A percentile compares a stretch with the other conserved stretches of the same genome.
Conservation (phyloP, 768 basidiomycete species). For the Boletus rex-veris region DNA sequence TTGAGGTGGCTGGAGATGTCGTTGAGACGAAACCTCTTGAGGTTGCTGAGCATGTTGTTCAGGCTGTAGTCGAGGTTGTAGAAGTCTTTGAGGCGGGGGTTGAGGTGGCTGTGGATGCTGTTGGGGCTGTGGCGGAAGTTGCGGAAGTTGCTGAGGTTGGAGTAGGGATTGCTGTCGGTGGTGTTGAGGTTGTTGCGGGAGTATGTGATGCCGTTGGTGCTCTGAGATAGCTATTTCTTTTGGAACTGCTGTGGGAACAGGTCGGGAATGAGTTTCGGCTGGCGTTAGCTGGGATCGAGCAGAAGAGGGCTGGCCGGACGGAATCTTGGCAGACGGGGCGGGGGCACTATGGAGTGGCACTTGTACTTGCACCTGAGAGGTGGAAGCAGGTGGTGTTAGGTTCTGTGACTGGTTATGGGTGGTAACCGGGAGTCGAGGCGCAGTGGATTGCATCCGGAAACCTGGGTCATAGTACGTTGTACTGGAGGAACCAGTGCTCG, state of each 20-base stretch:
- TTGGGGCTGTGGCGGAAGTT: neutral
- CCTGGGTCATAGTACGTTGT: neutral
- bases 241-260: neutral
- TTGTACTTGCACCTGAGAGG: conserved; percentile 1
- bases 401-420: conserved; percentile 3
- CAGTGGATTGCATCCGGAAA: neutral
- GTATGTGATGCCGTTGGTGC: neutral
- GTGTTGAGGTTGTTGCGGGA: conserved; percentile 1
- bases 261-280: conserved; percentile 1
- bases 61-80: neutral
- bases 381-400: neutral
- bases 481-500: neutral
- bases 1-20: conserved; percentile 1
- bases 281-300: neutral
- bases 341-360: conserved; percentile 2
- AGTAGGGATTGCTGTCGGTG: neutral
- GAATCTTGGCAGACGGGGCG: neutral
- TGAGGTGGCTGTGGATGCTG: conserved; percentile 1
- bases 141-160: neutral
- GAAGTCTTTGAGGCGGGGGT: neutral
- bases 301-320: neutral
- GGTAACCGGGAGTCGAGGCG: neutral
- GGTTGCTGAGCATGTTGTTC: neutral
- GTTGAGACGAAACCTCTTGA: neutral
- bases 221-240: neutral